A percentile compares a stretch with the other conserved stretches of the same genome.
Evolutionary conservation across 163 green algal species (phyloP).

Genomic region (Trebouxiophyceae sp.): DNA sequence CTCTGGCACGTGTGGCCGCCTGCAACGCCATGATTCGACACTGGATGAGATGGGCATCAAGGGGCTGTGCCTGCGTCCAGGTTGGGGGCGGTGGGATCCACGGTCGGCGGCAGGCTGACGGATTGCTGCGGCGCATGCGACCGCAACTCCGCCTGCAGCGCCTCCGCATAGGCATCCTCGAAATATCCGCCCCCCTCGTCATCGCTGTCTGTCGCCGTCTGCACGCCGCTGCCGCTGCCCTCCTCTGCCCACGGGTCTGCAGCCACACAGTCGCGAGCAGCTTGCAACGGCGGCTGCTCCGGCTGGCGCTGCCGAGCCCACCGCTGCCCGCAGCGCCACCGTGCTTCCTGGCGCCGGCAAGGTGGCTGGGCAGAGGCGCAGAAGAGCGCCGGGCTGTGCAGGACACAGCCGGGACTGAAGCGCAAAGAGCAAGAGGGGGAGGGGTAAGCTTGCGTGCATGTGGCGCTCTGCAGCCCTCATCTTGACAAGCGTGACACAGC

Average conservation of each 20-base stretch:
- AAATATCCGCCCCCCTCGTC: constrained; percentile 49
- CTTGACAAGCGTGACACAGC: no score
- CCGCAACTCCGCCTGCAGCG: constrained; percentile 50
- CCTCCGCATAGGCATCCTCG: constrained; percentile 42
- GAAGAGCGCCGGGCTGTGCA: no score
- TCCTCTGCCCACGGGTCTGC: neutral
- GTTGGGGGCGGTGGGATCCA: neutral
- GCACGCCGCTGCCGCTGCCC: constrained; percentile 25
- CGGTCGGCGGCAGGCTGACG: neutral
- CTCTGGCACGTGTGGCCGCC: neutral
- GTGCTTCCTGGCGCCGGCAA: no score
- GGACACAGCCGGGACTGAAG: neutral
- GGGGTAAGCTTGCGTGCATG: no score
- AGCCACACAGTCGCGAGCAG: neutral
- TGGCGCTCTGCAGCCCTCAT: no score
- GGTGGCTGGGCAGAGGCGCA: no score
- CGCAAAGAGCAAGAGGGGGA: no score
- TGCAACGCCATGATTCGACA: neutral
- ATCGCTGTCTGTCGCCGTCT: constrained; percentile 75
- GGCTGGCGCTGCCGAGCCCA: no score
- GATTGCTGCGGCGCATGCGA: neutral
- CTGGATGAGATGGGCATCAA: neutral
- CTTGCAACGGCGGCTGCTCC: no score
- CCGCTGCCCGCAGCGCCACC: no score
- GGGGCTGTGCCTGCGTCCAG: neutral